Evolutionary conservation across 108 stramenopile species (phyloP), one percentile per base, ranked within the genome.

Genomic region (Stephanodiscus minutulus): DNA sequence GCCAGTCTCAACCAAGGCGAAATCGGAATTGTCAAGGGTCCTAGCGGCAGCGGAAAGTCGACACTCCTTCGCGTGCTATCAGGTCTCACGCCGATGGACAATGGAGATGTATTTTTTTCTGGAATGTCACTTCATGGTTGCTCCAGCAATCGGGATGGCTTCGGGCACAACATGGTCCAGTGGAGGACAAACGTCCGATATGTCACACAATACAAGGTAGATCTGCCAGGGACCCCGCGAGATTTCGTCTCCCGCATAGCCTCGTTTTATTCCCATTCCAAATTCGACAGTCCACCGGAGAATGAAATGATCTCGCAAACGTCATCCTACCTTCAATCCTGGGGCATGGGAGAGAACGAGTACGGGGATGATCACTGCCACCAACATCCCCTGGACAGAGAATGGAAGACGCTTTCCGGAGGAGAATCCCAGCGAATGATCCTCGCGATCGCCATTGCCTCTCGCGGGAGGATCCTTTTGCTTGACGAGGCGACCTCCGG

Each of bases 381-480:
- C n/a, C 18, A 70, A 13, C 73, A 55, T 36, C 61, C 20, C 18
- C 37, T 86, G 15, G 85, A 89, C 46, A 77, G 81, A 59, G 70
- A 76, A 5, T 94, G 92, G 94, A 79, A 83, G 39, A 82, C 78
- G 22, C 80, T 96, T 3, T 89, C 88, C 3, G 95, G 95, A 2
- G 95, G 92, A 33, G 91, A 94, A 79, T 81, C 82, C n/a, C 96
- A 96, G 70, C 76, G 93, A n/a, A 71, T 86, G 31, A 53, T 83
- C 13, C 66, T 94, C 62, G 93, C 96, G 0, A 85, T 94, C 12
- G 89, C 93, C 12, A 60, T 96, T 18, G 74, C 91, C 5, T 65
- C 82, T 7, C 25, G 64, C 20, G 88, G 88, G 0, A 54, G 68
- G 54, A 82, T 92, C 7, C 47, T 92, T 11, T 50, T 92, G 20